Conservation (phyloP, 208 protist species). For the Wallacemonas sp. region DNA sequence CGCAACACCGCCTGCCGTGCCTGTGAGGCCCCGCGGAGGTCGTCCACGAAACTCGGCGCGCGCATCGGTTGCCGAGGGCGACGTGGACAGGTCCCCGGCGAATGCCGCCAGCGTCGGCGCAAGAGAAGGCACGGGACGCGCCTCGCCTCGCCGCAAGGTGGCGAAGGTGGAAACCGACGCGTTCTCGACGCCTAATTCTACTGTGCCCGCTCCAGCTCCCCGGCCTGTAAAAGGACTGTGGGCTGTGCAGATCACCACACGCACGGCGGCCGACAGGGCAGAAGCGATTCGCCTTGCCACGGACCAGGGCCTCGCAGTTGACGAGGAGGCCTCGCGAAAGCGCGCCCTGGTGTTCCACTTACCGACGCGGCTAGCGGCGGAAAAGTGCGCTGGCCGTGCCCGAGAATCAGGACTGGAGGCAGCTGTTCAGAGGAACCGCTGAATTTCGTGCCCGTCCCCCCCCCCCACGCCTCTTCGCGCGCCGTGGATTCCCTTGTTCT, state of each 20-base stretch:
- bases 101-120: too few relatives aligned
- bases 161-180: neutral
- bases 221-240: constrained; percentile 7
- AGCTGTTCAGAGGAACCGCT: constrained; percentile 1
- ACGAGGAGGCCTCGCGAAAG: constrained; percentile 1
- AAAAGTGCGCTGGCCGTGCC: constrained; percentile 27
- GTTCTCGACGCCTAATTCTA: neutral
- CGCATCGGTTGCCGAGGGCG: too few relatives aligned
- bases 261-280: constrained; percentile 4
- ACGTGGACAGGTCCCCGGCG: too few relatives aligned
- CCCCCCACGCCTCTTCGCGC: too few relatives aligned
- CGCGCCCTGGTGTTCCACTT: constrained; percentile 18
- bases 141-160: neutral
- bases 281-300: constrained; percentile 12
- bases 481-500: too few relatives aligned
- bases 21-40: too few relatives aligned
- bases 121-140: neutral
- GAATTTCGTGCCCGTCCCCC: neutral
- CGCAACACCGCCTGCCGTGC: too few relatives aligned
- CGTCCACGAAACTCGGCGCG: too few relatives aligned
- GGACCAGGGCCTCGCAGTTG: constrained; percentile 1
- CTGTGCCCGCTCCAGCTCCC: neutral
- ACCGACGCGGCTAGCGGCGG: constrained; percentile 33
- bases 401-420: constrained; percentile 29
- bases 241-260: constrained; percentile 25